A percentile compares a stretch with the other conserved stretches of the same genome.
phyloP scores from a whole-genome alignment of 148 eudicot species.

The Rhododendron molle region DNA sequence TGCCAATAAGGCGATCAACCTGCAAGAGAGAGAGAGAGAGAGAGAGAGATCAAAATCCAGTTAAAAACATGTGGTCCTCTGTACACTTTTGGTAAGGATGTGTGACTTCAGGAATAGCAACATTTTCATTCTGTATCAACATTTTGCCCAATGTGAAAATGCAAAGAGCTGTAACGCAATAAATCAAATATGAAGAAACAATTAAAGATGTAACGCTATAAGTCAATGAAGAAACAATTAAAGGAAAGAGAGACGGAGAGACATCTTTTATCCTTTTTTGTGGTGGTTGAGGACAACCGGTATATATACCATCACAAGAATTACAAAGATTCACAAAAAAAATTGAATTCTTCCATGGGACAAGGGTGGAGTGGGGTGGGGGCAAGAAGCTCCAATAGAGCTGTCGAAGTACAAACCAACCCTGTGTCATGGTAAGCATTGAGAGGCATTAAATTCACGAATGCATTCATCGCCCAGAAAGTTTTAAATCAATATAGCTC shows the following conservation, averaged over 20 bases:
- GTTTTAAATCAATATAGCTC: neutral
- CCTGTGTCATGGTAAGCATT: neutral
- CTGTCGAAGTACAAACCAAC: neutral
- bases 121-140: neutral
- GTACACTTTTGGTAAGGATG: neutral
- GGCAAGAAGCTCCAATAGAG: neutral
- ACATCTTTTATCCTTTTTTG: neutral
- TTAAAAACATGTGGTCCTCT: neutral
- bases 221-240: neutral
- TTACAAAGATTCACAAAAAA: neutral
- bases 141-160: neutral
- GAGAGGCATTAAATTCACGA: neutral
- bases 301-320: neutral
- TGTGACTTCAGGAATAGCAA: neutral
- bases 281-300: neutral
- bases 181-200: too few relatives aligned
- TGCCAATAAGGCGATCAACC: conserved; percentile 59
- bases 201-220: neutral
- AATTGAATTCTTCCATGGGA: neutral
- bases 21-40: conserved; percentile 13
- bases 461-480: neutral
- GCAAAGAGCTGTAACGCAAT: neutral
- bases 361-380: neutral
- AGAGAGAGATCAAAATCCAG: neutral
- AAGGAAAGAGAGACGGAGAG: neutral